Evolutionary conservation across 2,329 filamentous ascomycete species (phyloP).

Genomic region (Colletotrichum sp.): DNA sequence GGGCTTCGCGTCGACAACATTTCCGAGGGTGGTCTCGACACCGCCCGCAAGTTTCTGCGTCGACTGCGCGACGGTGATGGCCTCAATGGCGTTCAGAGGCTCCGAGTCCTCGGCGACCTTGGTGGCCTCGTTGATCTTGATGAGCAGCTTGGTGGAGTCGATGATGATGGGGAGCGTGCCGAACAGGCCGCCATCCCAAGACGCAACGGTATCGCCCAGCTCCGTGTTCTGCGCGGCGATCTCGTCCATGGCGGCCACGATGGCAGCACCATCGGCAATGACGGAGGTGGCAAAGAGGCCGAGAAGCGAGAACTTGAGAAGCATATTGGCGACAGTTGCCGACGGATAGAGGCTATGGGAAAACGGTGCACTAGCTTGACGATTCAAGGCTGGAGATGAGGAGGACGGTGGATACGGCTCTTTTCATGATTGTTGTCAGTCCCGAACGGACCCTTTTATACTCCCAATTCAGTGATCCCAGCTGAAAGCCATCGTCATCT

Average conservation of each 20-base stretch:
- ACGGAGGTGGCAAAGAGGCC: slow-evolving; percentile 19
- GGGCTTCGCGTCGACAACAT: slow-evolving; percentile 43
- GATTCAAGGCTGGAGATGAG: background rate
- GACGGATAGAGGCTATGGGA: background rate
- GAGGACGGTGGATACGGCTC: background rate
- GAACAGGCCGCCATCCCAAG: slow-evolving; percentile 43
- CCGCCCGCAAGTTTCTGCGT: slow-evolving; percentile 37
- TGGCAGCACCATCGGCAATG: slow-evolving; percentile 37
- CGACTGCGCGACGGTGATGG: slow-evolving; percentile 41
- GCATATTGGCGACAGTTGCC: background rate
- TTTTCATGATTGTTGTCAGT: background rate
- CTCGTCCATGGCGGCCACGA: slow-evolving; percentile 37
- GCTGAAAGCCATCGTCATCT: background rate
- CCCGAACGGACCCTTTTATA: background rate
- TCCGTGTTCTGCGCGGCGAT: slow-evolving; percentile 37
- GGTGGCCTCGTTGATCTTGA: slow-evolving; percentile 43
- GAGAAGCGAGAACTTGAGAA: slow-evolving; percentile 16
- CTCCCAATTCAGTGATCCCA: background rate
- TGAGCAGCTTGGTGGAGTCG: slow-evolving; percentile 42
- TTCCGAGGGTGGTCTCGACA: slow-evolving; percentile 43
- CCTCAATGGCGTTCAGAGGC: slow-evolving; percentile 41
- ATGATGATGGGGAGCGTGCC: slow-evolving; percentile 44
- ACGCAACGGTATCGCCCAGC: slow-evolving; percentile 37
- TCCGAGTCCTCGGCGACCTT: slow-evolving; percentile 38
- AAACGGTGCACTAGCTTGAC: background rate